These are phyloP conservation scores for Calamus simplicifolius DNA, from an alignment of 176 grass and related monocot species.

Conservation along the genomic window DNA sequence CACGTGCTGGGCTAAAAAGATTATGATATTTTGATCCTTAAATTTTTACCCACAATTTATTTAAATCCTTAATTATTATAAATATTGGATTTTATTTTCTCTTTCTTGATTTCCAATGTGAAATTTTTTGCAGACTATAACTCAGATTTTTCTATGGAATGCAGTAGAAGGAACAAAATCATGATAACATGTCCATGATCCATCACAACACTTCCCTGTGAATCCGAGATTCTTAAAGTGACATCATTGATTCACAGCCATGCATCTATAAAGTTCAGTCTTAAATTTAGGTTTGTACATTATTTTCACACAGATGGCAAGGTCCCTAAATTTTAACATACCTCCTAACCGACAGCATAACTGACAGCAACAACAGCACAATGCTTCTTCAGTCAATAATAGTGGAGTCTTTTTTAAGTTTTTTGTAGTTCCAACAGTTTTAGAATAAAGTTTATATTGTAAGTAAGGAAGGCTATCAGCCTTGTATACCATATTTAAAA, in stretches of 20 bases:
- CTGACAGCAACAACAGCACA: slow-evolving; percentile 80
- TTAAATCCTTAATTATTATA: too few species aligned
- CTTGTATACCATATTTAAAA: too few species aligned
- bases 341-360: slow-evolving; percentile 65
- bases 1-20: too few species aligned
- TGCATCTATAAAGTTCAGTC: too few species aligned
- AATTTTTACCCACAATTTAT: too few species aligned
- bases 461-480: too few species aligned
- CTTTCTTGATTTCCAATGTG: too few species aligned
- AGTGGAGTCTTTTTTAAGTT: slow-evolving; percentile 29
- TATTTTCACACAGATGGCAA: slow-evolving; percentile 56
- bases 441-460: too few species aligned
- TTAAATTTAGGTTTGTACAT: background rate
- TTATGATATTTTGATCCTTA: too few species aligned
- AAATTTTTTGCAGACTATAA: slow-evolving; percentile 34
- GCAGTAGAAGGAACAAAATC: slow-evolving; percentile 92
- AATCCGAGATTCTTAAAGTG: slow-evolving; percentile 3
- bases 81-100: too few species aligned
- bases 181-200: slow-evolving; percentile 77
- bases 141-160: slow-evolving; percentile 85
- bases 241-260: too few species aligned
- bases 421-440: too few species aligned
- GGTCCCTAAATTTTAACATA: slow-evolving; percentile 79
- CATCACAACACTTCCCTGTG: slow-evolving; percentile 80
- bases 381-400: slow-evolving; percentile 60